These are phyloP conservation scores for Dactylellina haptotyla DNA, from an alignment of 2,329 filamentous ascomycete species.

Conservation along the genomic window DNA sequence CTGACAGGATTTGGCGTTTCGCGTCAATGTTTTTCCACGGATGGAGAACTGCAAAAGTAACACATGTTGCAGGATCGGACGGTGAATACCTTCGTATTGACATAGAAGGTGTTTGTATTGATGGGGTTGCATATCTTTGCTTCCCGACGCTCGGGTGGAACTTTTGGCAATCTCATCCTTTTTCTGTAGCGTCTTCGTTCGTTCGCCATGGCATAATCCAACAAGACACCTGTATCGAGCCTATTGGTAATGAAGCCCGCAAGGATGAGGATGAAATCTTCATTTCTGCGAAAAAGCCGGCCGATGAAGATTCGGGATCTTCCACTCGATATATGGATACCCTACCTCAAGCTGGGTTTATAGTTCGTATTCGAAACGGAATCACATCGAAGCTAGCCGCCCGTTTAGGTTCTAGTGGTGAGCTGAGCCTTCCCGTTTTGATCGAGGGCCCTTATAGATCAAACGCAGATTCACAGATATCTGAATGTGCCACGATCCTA, in stretches of 20 bases:
- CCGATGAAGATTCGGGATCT: slow-evolving; percentile 10
- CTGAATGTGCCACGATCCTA: slow-evolving; percentile 57
- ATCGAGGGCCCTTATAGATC: slow-evolving; percentile 52
- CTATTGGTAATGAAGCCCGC: neutral
- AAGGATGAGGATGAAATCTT: slow-evolving; percentile 11
- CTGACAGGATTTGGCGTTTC: slow-evolving; percentile 59
- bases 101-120: slow-evolving; percentile 25
- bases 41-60: slow-evolving; percentile 56
- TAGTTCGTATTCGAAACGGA: slow-evolving; percentile 15
- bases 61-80: slow-evolving; percentile 56
- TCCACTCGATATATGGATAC: neutral
- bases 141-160: slow-evolving; percentile 61
- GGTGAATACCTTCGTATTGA: slow-evolving; percentile 60
- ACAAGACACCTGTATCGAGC: neutral
- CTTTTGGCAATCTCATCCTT: slow-evolving; percentile 62
- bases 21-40: slow-evolving; percentile 56
- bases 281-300: neutral
- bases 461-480: slow-evolving; percentile 36
- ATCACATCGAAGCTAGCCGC: slow-evolving; percentile 17
- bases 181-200: slow-evolving; percentile 58
- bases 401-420: neutral
- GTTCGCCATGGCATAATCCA: slow-evolving; percentile 14
- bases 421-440: slow-evolving; percentile 16
- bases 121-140: slow-evolving; percentile 60
- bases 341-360: neutral